Base-by-base conservation (phyloP, 2,329 filamentous ascomycete species). In the Trichoderma harzianum region DNA sequence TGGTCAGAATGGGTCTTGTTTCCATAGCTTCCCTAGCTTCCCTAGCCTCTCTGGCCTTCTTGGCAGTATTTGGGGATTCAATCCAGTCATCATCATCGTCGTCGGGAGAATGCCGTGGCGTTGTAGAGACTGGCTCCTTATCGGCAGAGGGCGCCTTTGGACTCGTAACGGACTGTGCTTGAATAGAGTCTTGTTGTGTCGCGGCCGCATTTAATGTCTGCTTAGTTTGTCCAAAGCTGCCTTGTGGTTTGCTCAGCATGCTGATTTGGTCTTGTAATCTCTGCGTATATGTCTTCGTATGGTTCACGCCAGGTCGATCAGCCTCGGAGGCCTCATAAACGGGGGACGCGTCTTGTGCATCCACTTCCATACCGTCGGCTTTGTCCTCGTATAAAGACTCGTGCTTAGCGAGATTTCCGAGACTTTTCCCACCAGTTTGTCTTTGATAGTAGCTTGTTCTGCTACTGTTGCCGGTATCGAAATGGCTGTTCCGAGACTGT, bases 261-360 rank as follows among this genome's bases (percentile, higher is more conserved):
- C 91, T 97, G 76, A 99, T 98, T 76, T 95, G 94, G 77, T 98
- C 95, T 75, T 97, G 94, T 18, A 99, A 85, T 57, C 93, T 88
- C 80, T 98, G 95, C 0, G 96, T 97, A n/a, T 96, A 97, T 0
- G 94, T 95, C 80, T 97, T 97, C 81, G 90, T 94, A 78, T 95
- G 91, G 1, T 82, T 80, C 18, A 77, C 36, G 1, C 77, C 76
- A 18, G 85, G 82, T 10, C 80, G 80, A 51, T 86, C 85, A 2
- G 84, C 82, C 28, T 89, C 86, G 36, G 84, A 80, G 26, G 70
- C 26, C 12, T 75, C 73, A 39, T 81, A 78, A 7, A 77, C 75
- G 4, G 76, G 74, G 3, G 76, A 21, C 80, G 76, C 21, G 80
- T 77, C 5, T n/a, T 84, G 78, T n/a, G 84, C 82, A 70, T 87